These are phyloP conservation scores for Leucocoprinus sp. DNA, from an alignment of 768 basidiomycete species.

Conservation along the genomic window DNA sequence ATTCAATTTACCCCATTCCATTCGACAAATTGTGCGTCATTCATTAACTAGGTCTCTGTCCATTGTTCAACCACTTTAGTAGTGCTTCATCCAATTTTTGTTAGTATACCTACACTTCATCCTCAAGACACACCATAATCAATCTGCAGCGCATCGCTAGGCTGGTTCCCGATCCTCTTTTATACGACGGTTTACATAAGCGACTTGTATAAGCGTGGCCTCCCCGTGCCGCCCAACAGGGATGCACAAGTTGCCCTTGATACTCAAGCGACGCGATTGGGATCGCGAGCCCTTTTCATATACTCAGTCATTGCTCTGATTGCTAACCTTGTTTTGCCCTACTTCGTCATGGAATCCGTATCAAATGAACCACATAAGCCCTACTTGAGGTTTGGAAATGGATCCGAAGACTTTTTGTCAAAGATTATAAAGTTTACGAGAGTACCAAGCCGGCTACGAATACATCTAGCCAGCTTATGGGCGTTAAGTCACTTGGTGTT, in stretches of 20 bases:
- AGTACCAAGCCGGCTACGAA: conserved; percentile 37
- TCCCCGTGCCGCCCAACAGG: conserved; percentile 18
- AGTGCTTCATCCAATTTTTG: conserved; percentile 83
- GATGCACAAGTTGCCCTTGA: conserved; percentile 32
- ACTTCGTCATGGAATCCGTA: conserved; percentile 38
- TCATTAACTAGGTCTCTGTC: not conserved
- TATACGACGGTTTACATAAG: conserved; percentile 85
- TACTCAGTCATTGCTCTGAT: conserved; percentile 62
- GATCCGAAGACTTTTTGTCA: conserved; percentile 12
- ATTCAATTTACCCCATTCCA: conserved; percentile 58
- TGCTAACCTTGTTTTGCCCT: conserved; percentile 64
- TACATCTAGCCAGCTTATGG: conserved; percentile 71
- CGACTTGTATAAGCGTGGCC: conserved; percentile 65
- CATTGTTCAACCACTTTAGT: not conserved
- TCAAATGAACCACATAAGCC: not conserved
- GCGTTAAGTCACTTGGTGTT: conserved; percentile 69
- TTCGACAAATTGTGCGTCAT: conserved; percentile 68
- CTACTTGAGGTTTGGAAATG: conserved; percentile 1
- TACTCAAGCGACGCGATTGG: conserved; percentile 71
- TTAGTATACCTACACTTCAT: conserved; percentile 26
- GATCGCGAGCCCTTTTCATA: conserved; percentile 76
- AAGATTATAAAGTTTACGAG: conserved; percentile 14
- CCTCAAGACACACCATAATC: not conserved
- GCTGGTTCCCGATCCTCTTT: conserved; percentile 90
- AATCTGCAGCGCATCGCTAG: conserved; percentile 60